Conservation (phyloP, 148 eudicot genomes). For the Gaultheria prostrata region DNA sequence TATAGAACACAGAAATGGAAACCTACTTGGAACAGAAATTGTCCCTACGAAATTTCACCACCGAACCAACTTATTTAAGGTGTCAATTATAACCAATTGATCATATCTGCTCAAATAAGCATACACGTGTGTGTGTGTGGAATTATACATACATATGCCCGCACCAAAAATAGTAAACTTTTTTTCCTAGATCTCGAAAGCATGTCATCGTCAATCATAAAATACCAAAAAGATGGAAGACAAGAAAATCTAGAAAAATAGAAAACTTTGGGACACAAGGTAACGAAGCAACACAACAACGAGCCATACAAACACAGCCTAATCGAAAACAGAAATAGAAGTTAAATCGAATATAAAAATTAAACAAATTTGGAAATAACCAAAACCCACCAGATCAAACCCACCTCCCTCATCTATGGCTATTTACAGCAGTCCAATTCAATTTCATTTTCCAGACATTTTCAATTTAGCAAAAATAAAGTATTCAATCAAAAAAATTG, state of each 20-base stretch:
- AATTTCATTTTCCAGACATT: conserved; percentile 5
- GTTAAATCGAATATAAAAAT: not conserved
- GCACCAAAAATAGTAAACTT: not conserved
- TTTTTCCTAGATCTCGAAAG: not conserved
- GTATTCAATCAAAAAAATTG: not conserved
- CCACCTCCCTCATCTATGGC: not conserved
- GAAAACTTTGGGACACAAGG: not conserved
- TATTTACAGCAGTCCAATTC: conserved; percentile 10
- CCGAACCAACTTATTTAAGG: not conserved
- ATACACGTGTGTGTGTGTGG: not conserved
- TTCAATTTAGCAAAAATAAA: not conserved
- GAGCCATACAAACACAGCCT: not conserved
- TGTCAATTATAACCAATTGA: not conserved
- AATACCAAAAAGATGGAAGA: not conserved
- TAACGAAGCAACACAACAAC: not conserved
- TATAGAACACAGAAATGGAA: not conserved
- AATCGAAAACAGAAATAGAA: not conserved
- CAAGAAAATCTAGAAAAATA: not conserved
- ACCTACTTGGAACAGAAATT: not conserved
- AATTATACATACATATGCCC: not conserved
- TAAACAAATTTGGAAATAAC: not conserved
- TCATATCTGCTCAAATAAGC: not conserved
- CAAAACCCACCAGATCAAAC: not conserved
- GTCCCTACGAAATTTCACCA: not conserved
- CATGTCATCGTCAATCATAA: not conserved